Conservation (phyloP, 495 filamentous ascomycete genomes). For the Tuber brumale region DNA sequence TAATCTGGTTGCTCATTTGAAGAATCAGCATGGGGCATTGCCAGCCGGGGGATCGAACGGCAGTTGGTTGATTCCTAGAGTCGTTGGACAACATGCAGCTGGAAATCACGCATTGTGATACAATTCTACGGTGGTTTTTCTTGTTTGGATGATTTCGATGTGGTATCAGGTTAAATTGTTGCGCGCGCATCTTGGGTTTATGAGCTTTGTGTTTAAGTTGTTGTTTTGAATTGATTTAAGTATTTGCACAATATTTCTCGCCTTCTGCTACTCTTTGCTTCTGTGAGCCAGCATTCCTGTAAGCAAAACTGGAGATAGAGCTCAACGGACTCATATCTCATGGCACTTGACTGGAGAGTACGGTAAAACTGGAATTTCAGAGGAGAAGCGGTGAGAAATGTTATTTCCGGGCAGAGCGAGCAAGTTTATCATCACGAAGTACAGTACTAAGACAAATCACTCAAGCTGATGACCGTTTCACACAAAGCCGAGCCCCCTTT, state of each 20-base stretch:
- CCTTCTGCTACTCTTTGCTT: not conserved
- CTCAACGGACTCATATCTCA: not conserved
- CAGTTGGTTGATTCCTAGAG: not conserved
- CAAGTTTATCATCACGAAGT: too few relatives aligned
- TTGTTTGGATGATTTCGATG: not conserved
- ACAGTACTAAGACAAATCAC: too few relatives aligned
- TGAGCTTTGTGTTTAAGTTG: not conserved
- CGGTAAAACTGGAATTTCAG: not conserved
- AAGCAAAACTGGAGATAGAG: not conserved
- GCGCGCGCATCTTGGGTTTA: too few relatives aligned
- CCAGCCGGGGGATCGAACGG: not conserved
- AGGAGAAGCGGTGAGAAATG: not conserved
- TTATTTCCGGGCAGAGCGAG: too few relatives aligned
- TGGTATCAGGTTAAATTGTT: not conserved
- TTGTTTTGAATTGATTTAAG: not conserved
- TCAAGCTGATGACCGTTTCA: too few relatives aligned
- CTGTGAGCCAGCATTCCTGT: not conserved
- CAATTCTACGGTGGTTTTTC: not conserved
- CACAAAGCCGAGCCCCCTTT: too few relatives aligned
- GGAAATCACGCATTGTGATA: not conserved
- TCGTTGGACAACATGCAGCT: not conserved
- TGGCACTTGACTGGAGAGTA: not conserved
- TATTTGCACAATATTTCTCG: not conserved
- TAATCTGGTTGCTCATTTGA: slow-evolving; percentile 6
- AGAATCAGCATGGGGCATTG: not conserved